Percentiles rank a stretch among this genome's conserved stretches.
These are phyloP conservation scores for Pseudogymnoascus sp. DNA, from an alignment of 2,329 filamentous ascomycete species.

Conservation along the genomic window DNA sequence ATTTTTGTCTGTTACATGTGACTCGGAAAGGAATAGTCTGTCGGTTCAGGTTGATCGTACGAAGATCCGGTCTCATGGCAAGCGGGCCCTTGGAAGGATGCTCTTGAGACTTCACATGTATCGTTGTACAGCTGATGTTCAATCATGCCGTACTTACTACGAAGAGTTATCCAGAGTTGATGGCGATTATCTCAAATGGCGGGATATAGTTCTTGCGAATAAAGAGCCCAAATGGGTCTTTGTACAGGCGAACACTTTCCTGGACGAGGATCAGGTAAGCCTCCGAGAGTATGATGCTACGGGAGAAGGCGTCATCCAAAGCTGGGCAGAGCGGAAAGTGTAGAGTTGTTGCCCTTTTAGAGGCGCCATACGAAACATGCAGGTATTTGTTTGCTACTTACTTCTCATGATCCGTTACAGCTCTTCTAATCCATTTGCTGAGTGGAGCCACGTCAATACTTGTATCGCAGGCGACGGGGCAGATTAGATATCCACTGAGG, in stretches of 20 bases:
- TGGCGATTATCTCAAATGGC: slow-evolving; percentile 43
- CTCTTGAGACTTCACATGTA: slow-evolving; percentile 54
- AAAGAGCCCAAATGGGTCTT: slow-evolving; percentile 54
- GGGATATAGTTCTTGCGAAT: slow-evolving; percentile 48
- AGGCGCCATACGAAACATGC: no score
- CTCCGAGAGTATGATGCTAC: slow-evolving; percentile 52
- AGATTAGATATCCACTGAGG: neutral
- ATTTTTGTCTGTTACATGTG: slow-evolving; percentile 44
- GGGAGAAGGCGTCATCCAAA: slow-evolving; percentile 46
- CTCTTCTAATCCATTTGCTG: neutral
- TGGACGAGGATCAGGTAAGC: slow-evolving; percentile 32
- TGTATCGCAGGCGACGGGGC: neutral
- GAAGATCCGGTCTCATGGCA: slow-evolving; percentile 49
- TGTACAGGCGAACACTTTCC: slow-evolving; percentile 55
- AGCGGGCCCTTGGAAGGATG: slow-evolving; percentile 51
- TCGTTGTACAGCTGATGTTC: slow-evolving; percentile 54
- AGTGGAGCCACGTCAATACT: neutral
- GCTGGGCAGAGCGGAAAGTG: slow-evolving; percentile 35
- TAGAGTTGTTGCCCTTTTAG: neutral
- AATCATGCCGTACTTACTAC: slow-evolving; percentile 47
- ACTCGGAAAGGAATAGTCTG: slow-evolving; percentile 39
- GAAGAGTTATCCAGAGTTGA: slow-evolving; percentile 51
- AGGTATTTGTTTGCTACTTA: no score
- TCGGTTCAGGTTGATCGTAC: slow-evolving; percentile 49
- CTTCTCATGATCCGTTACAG: neutral